Evolutionary conservation across 2,329 filamentous ascomycete species (phyloP).

Genomic region (Cladosporium oxysporum): DNA sequence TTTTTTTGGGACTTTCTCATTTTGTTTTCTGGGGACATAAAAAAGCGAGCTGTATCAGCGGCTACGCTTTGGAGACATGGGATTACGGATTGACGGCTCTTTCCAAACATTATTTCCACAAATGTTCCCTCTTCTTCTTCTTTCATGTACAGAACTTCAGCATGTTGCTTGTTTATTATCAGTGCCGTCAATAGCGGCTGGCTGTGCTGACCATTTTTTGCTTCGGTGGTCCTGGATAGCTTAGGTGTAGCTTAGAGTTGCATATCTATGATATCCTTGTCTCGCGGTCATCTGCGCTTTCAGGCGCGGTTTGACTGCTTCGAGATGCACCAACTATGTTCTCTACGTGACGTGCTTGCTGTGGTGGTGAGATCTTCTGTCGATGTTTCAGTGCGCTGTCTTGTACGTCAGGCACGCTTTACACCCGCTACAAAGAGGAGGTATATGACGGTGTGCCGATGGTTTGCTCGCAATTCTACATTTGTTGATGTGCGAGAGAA

Average conservation of each 20-base stretch:
- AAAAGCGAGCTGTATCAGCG: not conserved
- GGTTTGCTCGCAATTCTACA: not conserved
- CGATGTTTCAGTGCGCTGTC: not conserved
- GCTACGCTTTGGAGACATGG: not conserved
- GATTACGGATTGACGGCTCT: slow-evolving; percentile 2
- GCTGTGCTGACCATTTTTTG: not conserved
- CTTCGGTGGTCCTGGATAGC: not conserved
- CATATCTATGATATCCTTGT: not conserved
- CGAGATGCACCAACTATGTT: not conserved
- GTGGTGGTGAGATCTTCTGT: not conserved
- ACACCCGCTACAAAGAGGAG: no score
- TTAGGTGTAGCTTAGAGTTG: slow-evolving; percentile 2
- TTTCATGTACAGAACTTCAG: slow-evolving; percentile 1
- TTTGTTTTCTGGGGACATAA: not conserved
- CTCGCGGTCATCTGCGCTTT: not conserved
- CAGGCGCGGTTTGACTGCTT: not conserved
- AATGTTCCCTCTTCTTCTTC: not conserved
- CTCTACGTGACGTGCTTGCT: not conserved
- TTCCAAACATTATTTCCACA: not conserved
- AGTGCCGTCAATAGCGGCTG: not conserved
- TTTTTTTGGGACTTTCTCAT: not conserved
- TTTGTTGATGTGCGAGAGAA: not conserved
- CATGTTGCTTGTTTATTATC: not conserved
- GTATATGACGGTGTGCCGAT: not conserved
- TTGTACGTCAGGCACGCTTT: not conserved